phyloP scores from a whole-genome alignment of 257 asterid species.

The Solanum clarkiae region DNA sequence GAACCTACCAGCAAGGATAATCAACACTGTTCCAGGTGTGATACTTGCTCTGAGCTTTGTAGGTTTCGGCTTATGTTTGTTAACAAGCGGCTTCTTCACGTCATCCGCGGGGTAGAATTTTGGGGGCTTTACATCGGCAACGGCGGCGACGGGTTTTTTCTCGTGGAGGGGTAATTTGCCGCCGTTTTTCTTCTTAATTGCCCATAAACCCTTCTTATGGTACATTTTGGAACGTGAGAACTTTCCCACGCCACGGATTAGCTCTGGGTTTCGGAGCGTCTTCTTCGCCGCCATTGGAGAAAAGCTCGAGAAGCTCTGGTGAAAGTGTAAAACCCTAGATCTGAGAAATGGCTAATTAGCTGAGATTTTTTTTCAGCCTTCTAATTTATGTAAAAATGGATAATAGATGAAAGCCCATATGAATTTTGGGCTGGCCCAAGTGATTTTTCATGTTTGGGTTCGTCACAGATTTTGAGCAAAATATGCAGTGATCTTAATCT shows the following conservation, averaged over 20 bases:
- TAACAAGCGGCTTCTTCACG: neutral
- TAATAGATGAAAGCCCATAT: neutral
- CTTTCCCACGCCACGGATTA: neutral
- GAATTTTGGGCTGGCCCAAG: neutral
- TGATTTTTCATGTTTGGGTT: neutral
- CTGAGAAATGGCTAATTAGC: neutral
- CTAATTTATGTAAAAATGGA: neutral
- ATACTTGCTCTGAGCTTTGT: neutral
- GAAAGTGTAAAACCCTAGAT: neutral
- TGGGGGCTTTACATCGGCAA: neutral
- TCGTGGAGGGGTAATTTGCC: neutral
- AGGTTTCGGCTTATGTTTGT: neutral
- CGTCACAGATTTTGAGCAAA: too few species aligned
- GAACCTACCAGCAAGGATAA: constrained; percentile 2
- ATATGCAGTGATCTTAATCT: too few species aligned
- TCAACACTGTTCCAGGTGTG: neutral
- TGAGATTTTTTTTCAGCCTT: neutral
- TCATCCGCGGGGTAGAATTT: constrained; percentile 3
- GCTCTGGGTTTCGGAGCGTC: neutral
- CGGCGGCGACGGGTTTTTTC: neutral
- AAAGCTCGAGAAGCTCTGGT: neutral
- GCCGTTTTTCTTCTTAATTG: neutral
- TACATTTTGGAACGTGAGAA: neutral
- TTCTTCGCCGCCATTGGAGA: neutral
- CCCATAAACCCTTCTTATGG: neutral